Conservation (phyloP, 1,139 yeast species). For the Geotrichum carabidarum region DNA sequence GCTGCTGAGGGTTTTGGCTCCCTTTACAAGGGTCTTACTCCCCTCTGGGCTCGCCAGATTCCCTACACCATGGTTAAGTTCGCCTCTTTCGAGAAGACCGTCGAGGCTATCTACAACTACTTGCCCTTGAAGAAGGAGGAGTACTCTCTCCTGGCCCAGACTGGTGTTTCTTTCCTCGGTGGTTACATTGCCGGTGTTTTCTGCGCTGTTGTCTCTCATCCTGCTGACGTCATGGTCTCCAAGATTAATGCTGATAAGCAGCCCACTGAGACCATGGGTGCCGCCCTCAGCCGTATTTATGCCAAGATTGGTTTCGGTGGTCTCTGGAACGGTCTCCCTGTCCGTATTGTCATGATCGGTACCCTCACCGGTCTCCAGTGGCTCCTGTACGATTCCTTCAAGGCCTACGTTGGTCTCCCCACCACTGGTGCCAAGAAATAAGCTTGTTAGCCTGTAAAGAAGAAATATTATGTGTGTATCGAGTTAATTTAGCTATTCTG, state of each 20-base stretch:
- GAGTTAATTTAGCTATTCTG: neutral
- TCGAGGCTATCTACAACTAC: constrained; percentile 57
- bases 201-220: constrained; percentile 79
- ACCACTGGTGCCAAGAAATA: constrained; percentile 52
- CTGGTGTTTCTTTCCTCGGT: constrained; percentile 75
- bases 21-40: constrained; percentile 68
- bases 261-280: constrained; percentile 51
- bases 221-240: constrained; percentile 84
- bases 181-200: constrained; percentile 83
- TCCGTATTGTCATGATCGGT: constrained; percentile 80
- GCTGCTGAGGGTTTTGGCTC: constrained; percentile 50
- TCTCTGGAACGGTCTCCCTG: constrained; percentile 76
- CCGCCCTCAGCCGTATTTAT: constrained; percentile 58
- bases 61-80: constrained; percentile 88
- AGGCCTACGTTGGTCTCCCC: constrained; percentile 71
- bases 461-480: neutral
- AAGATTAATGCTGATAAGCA: constrained; percentile 62
- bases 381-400: constrained; percentile 78
- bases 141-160: constrained; percentile 53
- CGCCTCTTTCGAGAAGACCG: constrained; percentile 74
- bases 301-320: constrained; percentile 65
- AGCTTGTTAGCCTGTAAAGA: constrained; percentile 1
- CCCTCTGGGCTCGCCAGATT: constrained; percentile 77
- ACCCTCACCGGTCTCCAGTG: constrained; percentile 83
- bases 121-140: constrained; percentile 46